These are phyloP conservation scores for Vitis rupestris DNA, from an alignment of 164 flowering plant genomes.

Conservation along the genomic window DNA sequence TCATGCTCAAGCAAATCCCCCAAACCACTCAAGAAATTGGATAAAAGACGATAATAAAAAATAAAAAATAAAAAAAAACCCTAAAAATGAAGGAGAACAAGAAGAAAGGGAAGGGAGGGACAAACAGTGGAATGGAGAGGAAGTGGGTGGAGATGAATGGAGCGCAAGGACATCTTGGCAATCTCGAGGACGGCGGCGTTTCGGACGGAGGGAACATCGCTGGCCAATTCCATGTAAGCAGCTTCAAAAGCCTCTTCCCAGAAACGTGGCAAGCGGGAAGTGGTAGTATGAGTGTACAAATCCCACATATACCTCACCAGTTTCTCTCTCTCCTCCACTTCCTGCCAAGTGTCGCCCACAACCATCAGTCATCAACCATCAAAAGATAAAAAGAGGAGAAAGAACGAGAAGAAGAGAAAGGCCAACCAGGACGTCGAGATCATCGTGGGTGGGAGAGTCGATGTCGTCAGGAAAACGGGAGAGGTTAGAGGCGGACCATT, in stretches of 20 bases:
- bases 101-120: conserved; percentile 1
- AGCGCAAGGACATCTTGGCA: conserved; percentile 46
- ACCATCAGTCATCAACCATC: neutral
- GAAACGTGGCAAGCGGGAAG: conserved; percentile 36
- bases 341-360: conserved; percentile 28
- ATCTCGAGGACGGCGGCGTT: conserved; percentile 50
- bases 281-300: conserved; percentile 38
- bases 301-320: conserved; percentile 62
- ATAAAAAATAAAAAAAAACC: no score
- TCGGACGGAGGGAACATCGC: conserved; percentile 37
- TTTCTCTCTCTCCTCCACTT: conserved; percentile 61
- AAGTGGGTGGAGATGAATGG: conserved; percentile 18
- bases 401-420: neutral
- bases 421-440: conserved; percentile 53
- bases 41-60: no score
- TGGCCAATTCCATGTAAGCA: conserved; percentile 46
- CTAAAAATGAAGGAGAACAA: no score
- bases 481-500: conserved; percentile 39
- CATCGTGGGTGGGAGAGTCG: conserved; percentile 26
- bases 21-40: no score
- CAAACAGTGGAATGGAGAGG: conserved; percentile 18
- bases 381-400: neutral
- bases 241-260: conserved; percentile 65
- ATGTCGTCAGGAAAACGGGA: conserved; percentile 17
- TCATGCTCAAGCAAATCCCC: no score